These are phyloP conservation scores for Citrus medica DNA, from an alignment of 345 rosid species.

Conservation along the genomic window DNA sequence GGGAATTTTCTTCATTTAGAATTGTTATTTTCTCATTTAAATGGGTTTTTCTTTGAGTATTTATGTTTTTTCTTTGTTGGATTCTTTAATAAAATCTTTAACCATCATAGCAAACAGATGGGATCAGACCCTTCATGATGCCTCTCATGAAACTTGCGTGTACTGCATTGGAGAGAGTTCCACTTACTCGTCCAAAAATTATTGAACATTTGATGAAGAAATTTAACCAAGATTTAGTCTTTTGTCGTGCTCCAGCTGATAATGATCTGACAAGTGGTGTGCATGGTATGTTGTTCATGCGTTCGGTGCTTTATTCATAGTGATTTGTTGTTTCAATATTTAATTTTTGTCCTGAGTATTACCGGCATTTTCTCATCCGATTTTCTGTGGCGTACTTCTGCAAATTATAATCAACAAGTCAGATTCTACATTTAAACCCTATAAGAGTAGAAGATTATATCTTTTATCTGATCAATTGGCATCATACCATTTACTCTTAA, in stretches of 20 bases:
- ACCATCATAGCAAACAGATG: constrained; percentile 73
- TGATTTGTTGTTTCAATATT: not conserved
- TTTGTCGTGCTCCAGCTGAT: constrained; percentile 79
- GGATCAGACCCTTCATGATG: constrained; percentile 96
- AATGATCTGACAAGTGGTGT: constrained; percentile 50
- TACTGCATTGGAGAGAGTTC: constrained; percentile 94
- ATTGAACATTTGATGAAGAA: constrained; percentile 60
- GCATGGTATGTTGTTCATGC: constrained; percentile 49
- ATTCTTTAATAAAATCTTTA: constrained; percentile 17
- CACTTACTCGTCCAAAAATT: constrained; percentile 67
- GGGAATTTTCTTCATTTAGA: not conserved
- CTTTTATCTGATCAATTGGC: not conserved
- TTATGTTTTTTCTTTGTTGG: not conserved
- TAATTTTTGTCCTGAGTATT: not conserved
- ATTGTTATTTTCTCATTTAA: not conserved
- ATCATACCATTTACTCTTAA: not conserved
- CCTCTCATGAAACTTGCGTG: constrained; percentile 98
- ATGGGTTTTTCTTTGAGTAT: not conserved
- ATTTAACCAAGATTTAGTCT: constrained; percentile 81
- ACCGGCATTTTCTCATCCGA: not conserved
- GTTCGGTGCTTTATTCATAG: not conserved
- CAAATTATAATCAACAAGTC: not conserved
- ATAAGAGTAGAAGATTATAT: not conserved
- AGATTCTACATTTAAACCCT: not conserved
- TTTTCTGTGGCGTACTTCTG: not conserved